Percentiles rank a stretch among this genome's conserved stretches.
Evolutionary conservation across 495 filamentous ascomycete genomes (phyloP).

Genomic region (Hypoxylon lienhwacheense): DNA sequence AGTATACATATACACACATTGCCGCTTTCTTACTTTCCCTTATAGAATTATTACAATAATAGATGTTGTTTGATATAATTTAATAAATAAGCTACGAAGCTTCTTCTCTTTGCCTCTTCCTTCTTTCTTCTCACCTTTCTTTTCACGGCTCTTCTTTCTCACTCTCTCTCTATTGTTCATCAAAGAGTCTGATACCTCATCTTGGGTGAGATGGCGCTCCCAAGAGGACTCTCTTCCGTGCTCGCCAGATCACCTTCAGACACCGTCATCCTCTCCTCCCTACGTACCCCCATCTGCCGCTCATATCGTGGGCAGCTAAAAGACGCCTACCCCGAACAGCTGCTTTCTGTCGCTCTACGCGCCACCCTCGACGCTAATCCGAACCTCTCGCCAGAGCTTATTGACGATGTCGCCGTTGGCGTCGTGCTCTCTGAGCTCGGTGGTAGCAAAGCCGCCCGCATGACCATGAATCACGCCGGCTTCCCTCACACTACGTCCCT

Average conservation of each 20-base stretch:
- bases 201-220: conserved; percentile 38
- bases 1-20: too few relatives aligned
- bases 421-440: conserved; percentile 90
- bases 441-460: conserved; percentile 86
- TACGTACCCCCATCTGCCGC: conserved; percentile 83
- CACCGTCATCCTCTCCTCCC: conserved; percentile 83
- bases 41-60: too few relatives aligned
- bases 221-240: conserved; percentile 68
- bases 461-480: conserved; percentile 82
- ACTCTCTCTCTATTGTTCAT: background rate
- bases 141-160: background rate
- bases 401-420: conserved; percentile 83
- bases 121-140: too few relatives aligned
- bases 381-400: conserved; percentile 67
- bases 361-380: conserved; percentile 78
- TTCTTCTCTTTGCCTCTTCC: too few relatives aligned
- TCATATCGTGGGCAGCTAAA: conserved; percentile 81
- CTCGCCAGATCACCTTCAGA: conserved; percentile 79
- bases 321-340: conserved; percentile 87
- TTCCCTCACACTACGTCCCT: conserved; percentile 72
- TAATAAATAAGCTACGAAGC: too few relatives aligned
- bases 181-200: background rate
- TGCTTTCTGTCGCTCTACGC: conserved; percentile 78
- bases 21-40: too few relatives aligned
- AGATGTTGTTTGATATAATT: too few relatives aligned